phyloP scores from a whole-genome alignment of 768 basidiomycete species.

The Mycena indigotica region DNA sequence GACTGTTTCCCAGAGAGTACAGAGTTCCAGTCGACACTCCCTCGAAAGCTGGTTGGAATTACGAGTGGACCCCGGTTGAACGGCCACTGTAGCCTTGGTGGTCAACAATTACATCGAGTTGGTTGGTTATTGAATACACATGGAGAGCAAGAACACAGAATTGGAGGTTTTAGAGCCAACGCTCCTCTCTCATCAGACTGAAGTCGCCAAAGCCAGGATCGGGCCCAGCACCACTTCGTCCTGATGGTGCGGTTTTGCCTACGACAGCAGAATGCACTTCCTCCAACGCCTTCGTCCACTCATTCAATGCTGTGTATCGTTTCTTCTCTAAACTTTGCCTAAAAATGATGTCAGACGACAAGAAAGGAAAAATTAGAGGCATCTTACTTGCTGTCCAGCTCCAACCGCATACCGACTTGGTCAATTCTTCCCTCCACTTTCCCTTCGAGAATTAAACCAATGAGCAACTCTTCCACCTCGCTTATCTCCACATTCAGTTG shows the following conservation, averaged over 20 bases:
- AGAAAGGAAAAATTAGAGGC: not conserved
- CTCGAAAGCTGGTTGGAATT: slow-evolving; percentile 78
- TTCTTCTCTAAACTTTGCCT: slow-evolving; percentile 89
- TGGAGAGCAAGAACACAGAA: not conserved
- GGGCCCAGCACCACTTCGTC: slow-evolving; percentile 39
- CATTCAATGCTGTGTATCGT: slow-evolving; percentile 77
- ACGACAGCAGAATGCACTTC: slow-evolving; percentile 76
- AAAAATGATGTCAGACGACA: slow-evolving; percentile 8
- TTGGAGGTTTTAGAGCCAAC: slow-evolving; percentile 33
- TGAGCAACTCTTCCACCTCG: slow-evolving; percentile 92
- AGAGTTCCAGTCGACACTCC: slow-evolving; percentile 87
- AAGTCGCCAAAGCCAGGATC: slow-evolving; percentile 37
- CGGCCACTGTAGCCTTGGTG: slow-evolving; percentile 43
- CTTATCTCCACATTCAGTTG: slow-evolving; percentile 92
- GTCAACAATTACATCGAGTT: not conserved
- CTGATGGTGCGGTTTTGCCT: slow-evolving; percentile 60
- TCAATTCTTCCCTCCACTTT: slow-evolving; percentile 97
- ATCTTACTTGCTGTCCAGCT: slow-evolving; percentile 86
- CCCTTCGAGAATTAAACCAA: slow-evolving; percentile 93
- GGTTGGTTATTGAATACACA: too few species aligned
- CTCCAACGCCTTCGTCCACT: slow-evolving; percentile 83
- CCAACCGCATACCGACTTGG: slow-evolving; percentile 91
- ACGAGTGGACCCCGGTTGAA: slow-evolving; percentile 77
- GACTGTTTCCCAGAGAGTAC: slow-evolving; percentile 86
- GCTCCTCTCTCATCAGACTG: slow-evolving; percentile 35